Percentiles rank a stretch among this genome's conserved stretches.
phyloP scores from a whole-genome alignment of 2,329 filamentous ascomycete species.

The Escovopsis weberi region DNA sequence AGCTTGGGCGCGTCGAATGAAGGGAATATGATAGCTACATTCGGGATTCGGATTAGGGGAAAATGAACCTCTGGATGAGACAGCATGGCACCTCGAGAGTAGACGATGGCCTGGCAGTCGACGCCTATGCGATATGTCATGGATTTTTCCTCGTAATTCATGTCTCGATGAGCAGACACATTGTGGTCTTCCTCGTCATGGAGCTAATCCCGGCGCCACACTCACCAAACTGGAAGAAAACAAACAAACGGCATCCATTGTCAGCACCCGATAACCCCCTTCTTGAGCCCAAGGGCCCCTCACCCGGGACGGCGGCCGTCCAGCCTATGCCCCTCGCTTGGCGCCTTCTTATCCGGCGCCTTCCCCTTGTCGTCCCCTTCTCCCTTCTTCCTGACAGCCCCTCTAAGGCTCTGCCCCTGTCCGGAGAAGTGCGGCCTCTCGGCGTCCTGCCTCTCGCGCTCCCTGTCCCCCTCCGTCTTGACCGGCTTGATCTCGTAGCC shows the following conservation, averaged over 20 bases:
- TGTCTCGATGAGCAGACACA: no score
- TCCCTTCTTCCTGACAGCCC: conserved; percentile 57
- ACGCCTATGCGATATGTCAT: no score
- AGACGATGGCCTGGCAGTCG: no score
- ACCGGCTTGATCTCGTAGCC: conserved; percentile 87
- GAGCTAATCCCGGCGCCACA: no score
- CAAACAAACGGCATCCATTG: not conserved
- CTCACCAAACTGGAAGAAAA: no score
- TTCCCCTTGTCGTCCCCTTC: conserved; percentile 34
- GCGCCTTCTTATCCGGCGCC: conserved; percentile 30
- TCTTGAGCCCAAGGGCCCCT: not conserved
- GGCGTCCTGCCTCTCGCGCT: conserved; percentile 47
- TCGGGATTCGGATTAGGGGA: no score
- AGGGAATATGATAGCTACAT: no score
- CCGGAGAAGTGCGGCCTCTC: conserved; percentile 67
- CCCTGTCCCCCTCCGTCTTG: conserved; percentile 61
- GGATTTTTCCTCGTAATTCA: no score
- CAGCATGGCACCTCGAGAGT: no score
- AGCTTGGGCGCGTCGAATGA: no score
- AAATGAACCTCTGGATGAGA: no score
- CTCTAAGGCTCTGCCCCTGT: conserved; percentile 64
- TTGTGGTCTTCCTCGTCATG: no score
- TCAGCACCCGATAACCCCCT: not conserved
- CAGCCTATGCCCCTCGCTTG: conserved; percentile 28
- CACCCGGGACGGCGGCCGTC: conserved; percentile 26